Evolutionary conservation across 129 eudicot genomes (phyloP), one percentile per base, ranked within the genome.

Genomic region (Dittrichia graveolens): DNA sequence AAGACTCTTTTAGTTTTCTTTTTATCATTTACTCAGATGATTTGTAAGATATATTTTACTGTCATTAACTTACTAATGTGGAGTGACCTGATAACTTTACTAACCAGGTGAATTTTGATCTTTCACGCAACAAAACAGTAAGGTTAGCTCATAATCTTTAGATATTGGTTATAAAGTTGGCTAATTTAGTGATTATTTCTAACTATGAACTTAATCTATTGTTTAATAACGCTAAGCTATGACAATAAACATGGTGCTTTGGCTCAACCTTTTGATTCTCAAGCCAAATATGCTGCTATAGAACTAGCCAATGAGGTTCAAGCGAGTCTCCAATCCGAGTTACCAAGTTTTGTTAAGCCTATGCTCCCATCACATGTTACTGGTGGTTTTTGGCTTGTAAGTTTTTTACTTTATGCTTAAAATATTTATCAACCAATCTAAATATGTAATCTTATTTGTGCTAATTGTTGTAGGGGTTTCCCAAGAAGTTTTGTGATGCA

Each of bases 311-410:
- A 37, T 18, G 79, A 77, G 70, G 86, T 85, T 40, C 85, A 79
- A 85, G 84, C 87, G 71, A 83, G 76, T 47, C 72, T 90, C 8
- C 66, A 64, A 38, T 65, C 75, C 1, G 65, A 83, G 7, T 48
- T 70, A 37, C 89, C 91, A 15, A 83, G 88, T 72, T 90, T 87
- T 83, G 80, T 83, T 19, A 90, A 90, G 74, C 78, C 68, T 5
- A 90, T 87, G 96, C 83, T 87, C 63, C 85, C 76, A 44, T 90
- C 96, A 61, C 88, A 90, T 79, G 94, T 90, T 40, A 19, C 91
- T 5, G 80, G 82, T 66, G 89, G 94, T 8, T 90, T 90, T 75
- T 90, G 95, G 96, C 88, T 90, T 82, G 96, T 90, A 79, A 74
- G 66, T 19, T 18, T 7, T 13, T 72, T 39, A 35, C 11, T 34